Percentiles rank a stretch among this genome's conserved stretches.
Evolutionary conservation across 257 asterid genomes (phyloP).

Genomic region (Capsicum baccatum): DNA sequence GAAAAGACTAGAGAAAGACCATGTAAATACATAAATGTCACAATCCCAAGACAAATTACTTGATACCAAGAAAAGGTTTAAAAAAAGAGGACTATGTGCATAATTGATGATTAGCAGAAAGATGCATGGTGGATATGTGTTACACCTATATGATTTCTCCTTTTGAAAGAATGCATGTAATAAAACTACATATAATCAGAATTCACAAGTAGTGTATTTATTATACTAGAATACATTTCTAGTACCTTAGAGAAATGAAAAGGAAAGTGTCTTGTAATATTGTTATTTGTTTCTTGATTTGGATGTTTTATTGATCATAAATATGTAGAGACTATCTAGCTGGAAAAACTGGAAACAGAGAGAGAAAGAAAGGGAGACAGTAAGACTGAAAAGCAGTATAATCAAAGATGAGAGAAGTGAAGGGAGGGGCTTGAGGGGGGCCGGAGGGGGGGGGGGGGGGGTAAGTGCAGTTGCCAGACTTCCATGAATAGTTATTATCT

Average conservation of each 20-base stretch:
- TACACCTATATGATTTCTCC: neutral
- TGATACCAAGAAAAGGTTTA: neutral
- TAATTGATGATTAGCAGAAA: neutral
- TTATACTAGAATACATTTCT: neutral
- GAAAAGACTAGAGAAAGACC: conserved; percentile 16
- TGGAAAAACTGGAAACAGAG: neutral
- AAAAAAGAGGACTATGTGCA: too few species aligned
- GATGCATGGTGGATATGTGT: conserved; percentile 9
- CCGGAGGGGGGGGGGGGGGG: neutral
- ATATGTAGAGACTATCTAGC: neutral
- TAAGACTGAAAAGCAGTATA: conserved; percentile 1
- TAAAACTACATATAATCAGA: neutral
- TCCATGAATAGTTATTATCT: neutral
- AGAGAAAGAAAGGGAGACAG: neutral
- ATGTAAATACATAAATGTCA: conserved; percentile 13
- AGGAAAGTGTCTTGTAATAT: neutral
- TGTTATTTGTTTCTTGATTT: neutral
- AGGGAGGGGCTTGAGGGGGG: neutral
- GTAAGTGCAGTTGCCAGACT: neutral
- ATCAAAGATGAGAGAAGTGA: conserved; percentile 4
- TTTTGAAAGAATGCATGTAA: conserved; percentile 1
- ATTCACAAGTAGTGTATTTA: neutral
- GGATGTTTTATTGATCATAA: neutral
- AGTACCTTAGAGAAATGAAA: conserved; percentile 11
- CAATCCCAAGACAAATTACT: conserved; percentile 15